A percentile compares a stretch with the other conserved stretches of the same genome.
Conservation (phyloP, 1,284 basidiomycete species). For the Heterobasidion irregulare region DNA sequence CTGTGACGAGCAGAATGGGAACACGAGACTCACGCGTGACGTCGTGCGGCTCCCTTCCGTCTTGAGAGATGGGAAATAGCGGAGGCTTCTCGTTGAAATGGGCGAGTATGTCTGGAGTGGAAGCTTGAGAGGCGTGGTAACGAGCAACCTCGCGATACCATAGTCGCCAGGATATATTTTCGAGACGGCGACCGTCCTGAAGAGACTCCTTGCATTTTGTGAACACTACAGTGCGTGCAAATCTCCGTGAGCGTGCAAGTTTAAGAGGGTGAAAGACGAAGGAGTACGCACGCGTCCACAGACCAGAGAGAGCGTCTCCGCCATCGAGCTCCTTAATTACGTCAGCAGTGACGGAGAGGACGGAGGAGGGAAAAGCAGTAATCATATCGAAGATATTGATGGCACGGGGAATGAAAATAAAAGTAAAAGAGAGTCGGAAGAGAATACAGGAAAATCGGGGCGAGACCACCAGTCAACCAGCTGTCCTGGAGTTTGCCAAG, state of each 20-base stretch:
- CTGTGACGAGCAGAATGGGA: background rate
- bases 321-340: slow-evolving; percentile 59
- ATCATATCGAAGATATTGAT: slow-evolving; percentile 23
- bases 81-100: slow-evolving; percentile 18
- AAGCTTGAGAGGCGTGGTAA: slow-evolving; percentile 20
- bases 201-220: slow-evolving; percentile 76
- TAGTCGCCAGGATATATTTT: slow-evolving; percentile 82
- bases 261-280: slow-evolving; percentile 3
- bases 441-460: background rate
- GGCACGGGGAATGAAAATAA: slow-evolving; percentile 10
- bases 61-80: slow-evolving; percentile 25
- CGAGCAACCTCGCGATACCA: slow-evolving; percentile 64
- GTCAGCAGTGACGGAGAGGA: slow-evolving; percentile 56
- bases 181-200: slow-evolving; percentile 68
- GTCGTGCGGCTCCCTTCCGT: slow-evolving; percentile 8
- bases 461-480: background rate
- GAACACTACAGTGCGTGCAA: slow-evolving; percentile 46
- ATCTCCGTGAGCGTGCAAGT: slow-evolving; percentile 1
- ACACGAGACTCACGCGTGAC: background rate
- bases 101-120: slow-evolving; percentile 23
- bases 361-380: slow-evolving; percentile 48
- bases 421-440: background rate
- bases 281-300: slow-evolving; percentile 51
- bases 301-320: slow-evolving; percentile 47
- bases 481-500: background rate